Conservation (phyloP, 2,329 filamentous ascomycete species). For the Ophiostoma himal-ulmi region DNA sequence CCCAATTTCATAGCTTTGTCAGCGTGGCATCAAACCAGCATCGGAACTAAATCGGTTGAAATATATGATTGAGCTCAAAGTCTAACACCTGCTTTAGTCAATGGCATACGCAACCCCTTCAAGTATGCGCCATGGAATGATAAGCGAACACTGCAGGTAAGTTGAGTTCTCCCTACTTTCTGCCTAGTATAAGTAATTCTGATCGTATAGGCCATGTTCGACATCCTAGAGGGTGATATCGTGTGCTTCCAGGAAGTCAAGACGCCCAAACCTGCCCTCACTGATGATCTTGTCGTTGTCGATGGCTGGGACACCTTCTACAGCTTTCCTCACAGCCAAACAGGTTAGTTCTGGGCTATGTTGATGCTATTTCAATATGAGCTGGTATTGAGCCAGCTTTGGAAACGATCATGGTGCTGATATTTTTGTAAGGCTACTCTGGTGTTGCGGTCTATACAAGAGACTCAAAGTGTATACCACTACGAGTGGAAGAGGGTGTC, state of each 20-base stretch:
- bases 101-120: slow-evolving; percentile 79
- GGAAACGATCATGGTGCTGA: background rate
- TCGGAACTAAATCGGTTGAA: too few species aligned
- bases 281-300: slow-evolving; percentile 92
- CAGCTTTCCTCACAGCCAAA: slow-evolving; percentile 87
- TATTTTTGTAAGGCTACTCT: slow-evolving; percentile 66
- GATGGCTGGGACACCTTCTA: slow-evolving; percentile 96
- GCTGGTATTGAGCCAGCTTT: background rate
- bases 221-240: slow-evolving; percentile 85
- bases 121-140: slow-evolving; percentile 78
- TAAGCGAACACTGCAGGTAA: slow-evolving; percentile 62
- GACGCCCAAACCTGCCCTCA: slow-evolving; percentile 86
- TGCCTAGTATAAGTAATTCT: background rate
- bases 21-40: too few species aligned
- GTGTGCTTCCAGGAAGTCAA: slow-evolving; percentile 94
- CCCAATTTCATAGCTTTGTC: background rate
- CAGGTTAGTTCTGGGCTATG: slow-evolving; percentile 51
- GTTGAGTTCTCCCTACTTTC: background rate
- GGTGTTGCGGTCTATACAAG: slow-evolving; percentile 93
- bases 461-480: slow-evolving; percentile 76
- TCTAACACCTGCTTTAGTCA: slow-evolving; percentile 33
- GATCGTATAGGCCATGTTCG: slow-evolving; percentile 74
- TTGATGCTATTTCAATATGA: background rate
- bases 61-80: background rate
- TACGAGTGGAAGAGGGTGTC: slow-evolving; percentile 90